Base-by-base conservation (phyloP, 495 filamentous ascomycete species). In the Chaetomidium leptoderma region DNA sequence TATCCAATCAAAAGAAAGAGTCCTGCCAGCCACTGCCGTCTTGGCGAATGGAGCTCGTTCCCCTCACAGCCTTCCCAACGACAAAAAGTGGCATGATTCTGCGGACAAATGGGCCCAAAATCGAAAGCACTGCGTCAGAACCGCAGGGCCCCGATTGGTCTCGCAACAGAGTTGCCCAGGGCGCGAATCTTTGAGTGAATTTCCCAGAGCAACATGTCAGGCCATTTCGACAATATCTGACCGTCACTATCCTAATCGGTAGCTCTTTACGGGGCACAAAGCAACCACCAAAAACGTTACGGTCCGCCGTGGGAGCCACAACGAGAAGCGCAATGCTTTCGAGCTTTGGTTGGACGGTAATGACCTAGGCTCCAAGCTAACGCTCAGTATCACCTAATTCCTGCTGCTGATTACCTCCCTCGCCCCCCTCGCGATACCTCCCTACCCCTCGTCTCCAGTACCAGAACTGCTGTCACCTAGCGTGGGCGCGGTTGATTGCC, bases 51-150 rank as follows among this genome's bases (percentile, higher is more conserved):
- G 65, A 57, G 17, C 54, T 35, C n/a, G 37, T 27, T 40, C 36
- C 44, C 43, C 55, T 36, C 45, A 27, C 46, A 63, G 64, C 61
- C 57, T 68, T 63, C 40, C 56, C 63, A 42, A 59, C 16, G 60
- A 59, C 47, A 59, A 67, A 70, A 70, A 70, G 68, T 70, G 66
- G 68, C 62, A 65, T 69, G 68, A 70, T 70, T 69, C 43, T 59
- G 30, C 52, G 55, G 35, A 24, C 59, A 63, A 70, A 69, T 69
- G 61, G 66, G 66, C 59, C 57, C 66, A 67, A 67, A 64, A 57
- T 45, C 56, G 23, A 60, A 56, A 53, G 46, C 26, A 58, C 60
- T 69, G 66, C 68, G 62, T 67, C 64, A 67, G 60, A 63, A 37
- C 53, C 53, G 29, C 53, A 58, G 55, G 26, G 32, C 57, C 64